Percentiles rank a stretch among this genome's conserved stretches.
Conservation (phyloP, 2,329 filamentous ascomycete genomes). For the Diaporthe amygdali region DNA sequence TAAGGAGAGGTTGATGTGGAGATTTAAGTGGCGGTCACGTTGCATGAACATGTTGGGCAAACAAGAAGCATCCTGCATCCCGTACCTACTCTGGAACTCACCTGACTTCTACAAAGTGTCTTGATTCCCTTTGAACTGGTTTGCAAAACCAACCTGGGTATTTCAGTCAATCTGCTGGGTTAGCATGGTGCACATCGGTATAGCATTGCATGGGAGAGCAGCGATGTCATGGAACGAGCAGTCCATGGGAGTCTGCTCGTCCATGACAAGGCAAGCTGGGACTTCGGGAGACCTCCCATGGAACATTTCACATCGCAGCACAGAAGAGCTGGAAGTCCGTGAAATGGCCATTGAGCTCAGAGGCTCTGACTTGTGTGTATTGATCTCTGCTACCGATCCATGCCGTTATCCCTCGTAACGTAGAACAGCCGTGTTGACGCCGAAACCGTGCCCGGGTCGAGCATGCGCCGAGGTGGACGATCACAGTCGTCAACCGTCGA, state of each 20-base stretch:
- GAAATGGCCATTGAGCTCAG: conserved; percentile 76
- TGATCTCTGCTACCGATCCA: conserved; percentile 37
- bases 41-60: neutral
- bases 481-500: conserved; percentile 3
- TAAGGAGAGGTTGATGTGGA: conserved; percentile 77
- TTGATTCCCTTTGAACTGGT: neutral
- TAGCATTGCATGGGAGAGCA: conserved; percentile 5
- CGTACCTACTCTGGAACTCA: conserved; percentile 5
- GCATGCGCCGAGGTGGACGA: conserved; percentile 8
- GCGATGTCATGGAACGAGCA: neutral
- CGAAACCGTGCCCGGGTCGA: conserved; percentile 26
- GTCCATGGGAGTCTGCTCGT: neutral
- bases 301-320: conserved; percentile 69
- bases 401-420: conserved; percentile 22
- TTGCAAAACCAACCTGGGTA: neutral
- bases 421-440: conserved; percentile 33
- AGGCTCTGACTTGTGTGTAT: conserved; percentile 44
- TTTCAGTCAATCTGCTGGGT: neutral
- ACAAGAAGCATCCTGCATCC: neutral
- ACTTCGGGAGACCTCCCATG: conserved; percentile 81
- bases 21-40: conserved; percentile 77
- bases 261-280: conserved; percentile 27
- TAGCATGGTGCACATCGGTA: conserved; percentile 14
- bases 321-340: conserved; percentile 39
- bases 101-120: neutral